Evolutionary conservation across 257 asterid genomes (phyloP).

Genomic region (Plantago major): DNA sequence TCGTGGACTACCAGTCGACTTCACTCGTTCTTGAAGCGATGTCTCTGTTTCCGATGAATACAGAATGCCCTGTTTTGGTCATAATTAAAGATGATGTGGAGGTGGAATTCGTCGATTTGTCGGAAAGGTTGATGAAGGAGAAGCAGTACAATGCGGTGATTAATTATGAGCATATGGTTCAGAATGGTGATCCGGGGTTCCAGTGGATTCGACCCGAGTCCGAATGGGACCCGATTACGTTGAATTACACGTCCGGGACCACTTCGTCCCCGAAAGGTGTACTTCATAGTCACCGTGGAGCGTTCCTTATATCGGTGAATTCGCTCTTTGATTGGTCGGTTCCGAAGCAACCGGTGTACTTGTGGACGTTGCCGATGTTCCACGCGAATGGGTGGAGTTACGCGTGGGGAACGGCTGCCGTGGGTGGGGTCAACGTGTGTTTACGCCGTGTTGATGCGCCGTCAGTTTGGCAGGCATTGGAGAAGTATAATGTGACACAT

Average conservation of each 20-base stretch:
- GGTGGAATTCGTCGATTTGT: not conserved
- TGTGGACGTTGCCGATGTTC: slow-evolving; percentile 54
- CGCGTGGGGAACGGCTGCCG: slow-evolving; percentile 49
- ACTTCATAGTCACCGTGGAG: slow-evolving; percentile 43
- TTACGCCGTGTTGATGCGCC: slow-evolving; percentile 37
- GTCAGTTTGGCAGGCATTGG: slow-evolving; percentile 22
- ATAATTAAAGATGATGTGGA: slow-evolving; percentile 25
- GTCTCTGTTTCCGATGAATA: slow-evolving; percentile 29
- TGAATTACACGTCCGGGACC: slow-evolving; percentile 63
- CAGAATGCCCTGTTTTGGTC: slow-evolving; percentile 25
- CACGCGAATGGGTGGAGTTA: slow-evolving; percentile 58
- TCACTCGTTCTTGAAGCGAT: slow-evolving; percentile 37
- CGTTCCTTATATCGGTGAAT: slow-evolving; percentile 21
- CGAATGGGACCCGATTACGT: slow-evolving; percentile 45
- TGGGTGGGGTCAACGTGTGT: slow-evolving; percentile 46
- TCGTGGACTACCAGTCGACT: slow-evolving; percentile 36
- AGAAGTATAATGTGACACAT: slow-evolving; percentile 26
- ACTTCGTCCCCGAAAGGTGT: slow-evolving; percentile 55
- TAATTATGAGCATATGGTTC: slow-evolving; percentile 34
- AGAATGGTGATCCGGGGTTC: slow-evolving; percentile 32
- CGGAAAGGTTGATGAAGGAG: not conserved
- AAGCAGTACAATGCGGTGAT: not conserved
- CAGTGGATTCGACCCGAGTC: slow-evolving; percentile 35
- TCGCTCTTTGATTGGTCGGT: slow-evolving; percentile 37
- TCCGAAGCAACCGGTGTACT: slow-evolving; percentile 32